Conservation (phyloP, 2,329 filamentous ascomycete genomes). For the Pseudopyricularia cyperi region DNA sequence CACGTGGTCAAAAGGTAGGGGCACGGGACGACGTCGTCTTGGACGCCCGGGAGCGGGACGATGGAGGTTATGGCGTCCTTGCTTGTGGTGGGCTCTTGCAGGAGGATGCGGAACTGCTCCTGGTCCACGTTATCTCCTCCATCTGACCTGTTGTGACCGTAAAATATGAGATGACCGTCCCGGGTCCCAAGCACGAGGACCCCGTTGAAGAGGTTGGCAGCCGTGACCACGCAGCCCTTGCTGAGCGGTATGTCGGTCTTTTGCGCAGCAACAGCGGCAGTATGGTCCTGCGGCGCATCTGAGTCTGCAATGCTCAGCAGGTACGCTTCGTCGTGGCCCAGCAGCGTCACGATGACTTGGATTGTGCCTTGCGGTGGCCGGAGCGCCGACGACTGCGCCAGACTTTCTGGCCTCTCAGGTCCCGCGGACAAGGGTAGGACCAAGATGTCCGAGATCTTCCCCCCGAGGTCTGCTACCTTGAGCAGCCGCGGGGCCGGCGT, state of each 20-base stretch:
- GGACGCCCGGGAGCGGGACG: conserved; percentile 23
- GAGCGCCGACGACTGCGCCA: background rate
- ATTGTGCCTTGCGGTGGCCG: background rate
- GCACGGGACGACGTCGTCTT: conserved; percentile 8
- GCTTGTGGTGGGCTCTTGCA: background rate
- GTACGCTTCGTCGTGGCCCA: conserved; percentile 27
- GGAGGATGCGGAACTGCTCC: background rate
- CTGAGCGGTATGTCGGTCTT: conserved; percentile 19
- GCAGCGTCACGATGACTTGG: conserved; percentile 28
- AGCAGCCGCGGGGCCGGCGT: conserved; percentile 11
- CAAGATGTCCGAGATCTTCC: conserved; percentile 39
- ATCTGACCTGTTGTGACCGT: background rate
- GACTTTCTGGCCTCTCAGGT: background rate
- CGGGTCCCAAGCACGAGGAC: conserved; percentile 34
- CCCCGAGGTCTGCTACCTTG: conserved; percentile 23
- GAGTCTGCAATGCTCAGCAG: background rate
- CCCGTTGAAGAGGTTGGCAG: conserved; percentile 25
- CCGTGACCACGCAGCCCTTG: conserved; percentile 34
- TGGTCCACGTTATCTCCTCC: background rate
- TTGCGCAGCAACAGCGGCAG: background rate
- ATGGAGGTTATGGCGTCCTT: conserved; percentile 54
- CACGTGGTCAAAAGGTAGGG: conserved; percentile 55
- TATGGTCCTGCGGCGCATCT: background rate
- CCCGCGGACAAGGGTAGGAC: conserved; percentile 16
- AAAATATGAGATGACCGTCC: background rate